Evolutionary conservation across 129 eudicot species (phyloP).

Genomic region (Dittrichia graveolens): DNA sequence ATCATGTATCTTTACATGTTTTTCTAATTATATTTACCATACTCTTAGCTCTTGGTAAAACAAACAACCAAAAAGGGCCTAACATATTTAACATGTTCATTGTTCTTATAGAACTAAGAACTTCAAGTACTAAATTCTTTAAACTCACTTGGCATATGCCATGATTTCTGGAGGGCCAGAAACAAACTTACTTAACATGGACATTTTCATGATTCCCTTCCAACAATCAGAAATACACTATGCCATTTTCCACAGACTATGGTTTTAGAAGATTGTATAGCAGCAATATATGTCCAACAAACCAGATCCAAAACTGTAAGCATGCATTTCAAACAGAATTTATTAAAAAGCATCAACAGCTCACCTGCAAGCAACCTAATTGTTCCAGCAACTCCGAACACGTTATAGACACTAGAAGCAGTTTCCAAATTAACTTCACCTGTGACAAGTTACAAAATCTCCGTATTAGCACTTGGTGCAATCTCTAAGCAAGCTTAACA

Average conservation of each 20-base stretch:
- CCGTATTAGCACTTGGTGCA: slow-evolving; percentile 13
- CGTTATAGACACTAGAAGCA: slow-evolving; percentile 60
- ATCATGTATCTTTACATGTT: not conserved
- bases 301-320: not conserved
- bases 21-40: not conserved
- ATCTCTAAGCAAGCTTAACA: not conserved
- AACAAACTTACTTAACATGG: too few species aligned
- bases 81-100: too few species aligned
- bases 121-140: not conserved
- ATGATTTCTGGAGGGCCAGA: too few species aligned
- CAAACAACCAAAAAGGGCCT: not conserved
- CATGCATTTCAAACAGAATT: not conserved
- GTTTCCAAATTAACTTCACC: slow-evolving; percentile 57
- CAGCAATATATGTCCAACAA: not conserved
- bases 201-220: too few species aligned
- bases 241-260: too few species aligned
- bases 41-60: not conserved
- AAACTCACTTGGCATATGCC: too few species aligned
- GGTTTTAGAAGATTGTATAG: not conserved
- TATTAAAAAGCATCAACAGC: not conserved
- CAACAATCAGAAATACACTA: too few species aligned
- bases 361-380: slow-evolving; percentile 89
- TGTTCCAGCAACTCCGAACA: slow-evolving; percentile 90
- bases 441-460: slow-evolving; percentile 37
- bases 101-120: not conserved